These are phyloP conservation scores for Tarenaya hassleriana DNA, from an alignment of 345 rosid species.

Conservation along the genomic window DNA sequence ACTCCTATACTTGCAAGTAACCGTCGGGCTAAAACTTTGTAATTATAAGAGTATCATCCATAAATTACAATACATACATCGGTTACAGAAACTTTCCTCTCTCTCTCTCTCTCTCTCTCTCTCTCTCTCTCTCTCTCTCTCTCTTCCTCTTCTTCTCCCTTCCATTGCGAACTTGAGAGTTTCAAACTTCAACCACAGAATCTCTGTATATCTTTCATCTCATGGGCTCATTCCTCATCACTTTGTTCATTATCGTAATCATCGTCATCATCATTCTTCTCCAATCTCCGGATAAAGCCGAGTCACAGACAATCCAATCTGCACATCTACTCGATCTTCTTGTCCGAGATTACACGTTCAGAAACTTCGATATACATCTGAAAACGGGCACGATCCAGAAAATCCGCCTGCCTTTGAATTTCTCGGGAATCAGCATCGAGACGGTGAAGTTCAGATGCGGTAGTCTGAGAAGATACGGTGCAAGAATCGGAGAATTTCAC, in stretches of 20 bases:
- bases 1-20: slow-evolving; percentile 10
- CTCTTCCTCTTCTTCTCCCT: too few species aligned
- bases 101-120: too few species aligned
- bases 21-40: not conserved
- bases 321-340: slow-evolving; percentile 57
- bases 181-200: slow-evolving; percentile 3
- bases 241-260: slow-evolving; percentile 8
- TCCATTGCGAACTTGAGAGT: too few species aligned
- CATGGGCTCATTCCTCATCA: slow-evolving; percentile 22
- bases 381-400: slow-evolving; percentile 53
- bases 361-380: slow-evolving; percentile 40
- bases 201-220: slow-evolving; percentile 18
- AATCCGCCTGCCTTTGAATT: slow-evolving; percentile 55
- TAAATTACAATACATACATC: not conserved
- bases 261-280: slow-evolving; percentile 24
- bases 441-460: slow-evolving; percentile 30
- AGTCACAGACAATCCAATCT: slow-evolving; percentile 49
- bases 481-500: slow-evolving; percentile 26
- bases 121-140: too few species aligned
- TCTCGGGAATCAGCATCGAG: slow-evolving; percentile 55
- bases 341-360: slow-evolving; percentile 65
- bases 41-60: slow-evolving; percentile 14
- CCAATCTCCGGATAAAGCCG: slow-evolving; percentile 26
- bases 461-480: slow-evolving; percentile 30
- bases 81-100: too few species aligned